phyloP scores from a whole-genome alignment of 2,329 filamentous ascomycete genomes.

The Verticillium nubilum region DNA sequence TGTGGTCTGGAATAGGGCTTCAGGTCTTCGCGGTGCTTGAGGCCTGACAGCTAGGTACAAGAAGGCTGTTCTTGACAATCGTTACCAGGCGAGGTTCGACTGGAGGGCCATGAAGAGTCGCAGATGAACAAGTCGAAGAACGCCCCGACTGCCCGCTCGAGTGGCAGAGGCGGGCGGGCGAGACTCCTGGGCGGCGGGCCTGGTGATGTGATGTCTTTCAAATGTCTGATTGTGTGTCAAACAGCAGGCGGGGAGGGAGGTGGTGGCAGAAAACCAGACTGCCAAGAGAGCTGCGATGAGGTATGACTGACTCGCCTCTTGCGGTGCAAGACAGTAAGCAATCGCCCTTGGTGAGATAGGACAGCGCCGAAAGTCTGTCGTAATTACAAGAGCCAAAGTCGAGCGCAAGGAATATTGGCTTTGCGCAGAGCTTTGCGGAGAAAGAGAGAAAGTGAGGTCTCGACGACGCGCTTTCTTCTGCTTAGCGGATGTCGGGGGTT shows the following conservation, averaged over 20 bases:
- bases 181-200: neutral
- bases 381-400: neutral
- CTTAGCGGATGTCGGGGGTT: neutral
- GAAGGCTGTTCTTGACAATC: neutral
- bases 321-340: neutral
- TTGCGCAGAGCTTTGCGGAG: neutral
- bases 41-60: neutral
- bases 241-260: neutral
- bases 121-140: neutral
- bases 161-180: neutral
- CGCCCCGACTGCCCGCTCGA: neutral
- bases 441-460: neutral
- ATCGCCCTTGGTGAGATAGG: neutral
- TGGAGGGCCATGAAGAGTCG: neutral
- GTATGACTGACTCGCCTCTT: neutral
- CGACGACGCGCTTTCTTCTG: neutral
- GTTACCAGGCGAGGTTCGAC: neutral
- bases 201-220: neutral
- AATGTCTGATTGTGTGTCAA: neutral
- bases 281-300: neutral
- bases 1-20: neutral
- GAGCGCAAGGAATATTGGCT: neutral
- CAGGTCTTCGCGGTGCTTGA: neutral
- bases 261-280: neutral
- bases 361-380: neutral